Percentiles rank a stretch among this genome's conserved stretches.
These are phyloP conservation scores for Chalciporus chontae DNA, from an alignment of 768 basidiomycete species.

Conservation along the genomic window DNA sequence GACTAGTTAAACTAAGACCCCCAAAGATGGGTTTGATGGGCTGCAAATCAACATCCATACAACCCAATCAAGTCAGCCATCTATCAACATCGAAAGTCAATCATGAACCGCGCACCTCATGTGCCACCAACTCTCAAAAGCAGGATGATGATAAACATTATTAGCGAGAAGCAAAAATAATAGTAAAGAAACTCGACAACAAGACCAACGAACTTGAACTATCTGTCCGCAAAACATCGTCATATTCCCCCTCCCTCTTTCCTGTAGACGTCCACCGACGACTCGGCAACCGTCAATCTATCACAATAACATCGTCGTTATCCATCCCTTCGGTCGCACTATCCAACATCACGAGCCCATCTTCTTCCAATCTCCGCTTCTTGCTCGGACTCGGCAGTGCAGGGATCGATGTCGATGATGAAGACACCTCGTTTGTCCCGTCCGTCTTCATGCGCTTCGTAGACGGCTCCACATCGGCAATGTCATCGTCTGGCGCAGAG, in stretches of 20 bases:
- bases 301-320: conserved; percentile 55
- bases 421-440: conserved; percentile 6
- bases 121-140: neutral
- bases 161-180: neutral
- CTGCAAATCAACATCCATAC: too few relatives aligned
- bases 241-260: too few relatives aligned
- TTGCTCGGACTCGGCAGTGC: conserved; percentile 55
- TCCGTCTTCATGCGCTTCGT: conserved; percentile 52
- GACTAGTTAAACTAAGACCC: too few relatives aligned
- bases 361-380: conserved; percentile 63
- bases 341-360: conserved; percentile 70
- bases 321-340: conserved; percentile 49
- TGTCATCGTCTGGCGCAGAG: conserved; percentile 52
- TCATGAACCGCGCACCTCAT: neutral
- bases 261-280: too few relatives aligned
- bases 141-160: neutral
- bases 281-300: conserved; percentile 38
- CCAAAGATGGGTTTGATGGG: too few relatives aligned
- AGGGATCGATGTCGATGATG: neutral
- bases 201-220: neutral
- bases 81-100: too few relatives aligned
- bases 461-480: conserved; percentile 52
- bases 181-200: neutral
- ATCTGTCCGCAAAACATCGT: neutral
- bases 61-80: too few relatives aligned